A percentile compares a stretch with the other conserved stretches of the same genome.
phyloP scores from a whole-genome alignment of 192 early-diverging fungal genomes.

The Anaeromyces robustus region DNA sequence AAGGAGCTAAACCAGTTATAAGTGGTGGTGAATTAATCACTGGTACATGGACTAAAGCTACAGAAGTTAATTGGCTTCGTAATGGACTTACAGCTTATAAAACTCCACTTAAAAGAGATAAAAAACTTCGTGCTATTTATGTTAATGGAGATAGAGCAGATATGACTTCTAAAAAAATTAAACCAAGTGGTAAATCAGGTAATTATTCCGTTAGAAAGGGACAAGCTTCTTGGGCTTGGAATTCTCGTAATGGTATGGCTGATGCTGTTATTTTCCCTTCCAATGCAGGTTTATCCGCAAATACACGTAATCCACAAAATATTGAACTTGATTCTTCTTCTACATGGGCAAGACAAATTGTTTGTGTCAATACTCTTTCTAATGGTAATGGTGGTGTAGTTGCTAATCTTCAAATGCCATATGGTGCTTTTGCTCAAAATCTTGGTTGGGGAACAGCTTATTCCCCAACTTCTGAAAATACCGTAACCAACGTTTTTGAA shows the following conservation, averaged over 20 bases:
- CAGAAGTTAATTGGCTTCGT: neutral
- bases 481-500: neutral
- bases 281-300: neutral
- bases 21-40: neutral
- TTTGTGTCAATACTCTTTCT: neutral
- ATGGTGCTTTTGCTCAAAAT: neutral
- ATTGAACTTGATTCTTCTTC: neutral
- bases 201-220: neutral
- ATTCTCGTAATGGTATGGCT: neutral
- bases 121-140: neutral
- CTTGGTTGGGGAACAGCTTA: neutral
- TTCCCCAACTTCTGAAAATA: neutral
- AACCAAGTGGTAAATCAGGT: neutral
- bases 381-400: neutral
- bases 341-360: neutral
- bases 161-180: neutral
- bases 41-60: neutral
- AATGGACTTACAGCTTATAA: neutral
- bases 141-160: neutral
- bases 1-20: neutral
- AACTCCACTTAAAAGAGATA: neutral
- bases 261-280: neutral
- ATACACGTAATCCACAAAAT: neutral
- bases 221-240: neutral
- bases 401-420: neutral